Evolutionary conservation across 225 moss, liverwort and hornwort species (phyloP).

Genomic region (Thuidium tamariscinum): DNA sequence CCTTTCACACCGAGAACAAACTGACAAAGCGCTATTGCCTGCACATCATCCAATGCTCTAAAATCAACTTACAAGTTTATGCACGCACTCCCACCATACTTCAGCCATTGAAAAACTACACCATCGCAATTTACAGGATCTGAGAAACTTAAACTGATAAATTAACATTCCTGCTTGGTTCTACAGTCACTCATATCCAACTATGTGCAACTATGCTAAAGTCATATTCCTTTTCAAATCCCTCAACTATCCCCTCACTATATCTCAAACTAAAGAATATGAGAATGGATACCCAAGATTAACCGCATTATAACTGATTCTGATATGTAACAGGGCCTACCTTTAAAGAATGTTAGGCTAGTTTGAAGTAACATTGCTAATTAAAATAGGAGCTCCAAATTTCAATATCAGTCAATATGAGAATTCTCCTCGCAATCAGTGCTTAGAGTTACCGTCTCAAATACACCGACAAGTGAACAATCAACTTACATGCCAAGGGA

Average conservation of each 20-base stretch:
- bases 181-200: neutral
- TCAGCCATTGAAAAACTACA: neutral
- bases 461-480: neutral
- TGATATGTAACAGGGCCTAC: neutral
- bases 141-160: neutral
- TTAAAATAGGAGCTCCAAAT: neutral
- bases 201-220: neutral
- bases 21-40: neutral
- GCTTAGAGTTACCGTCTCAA: neutral
- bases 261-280: neutral
- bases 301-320: neutral
- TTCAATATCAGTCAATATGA: neutral
- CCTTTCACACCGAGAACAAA: neutral
- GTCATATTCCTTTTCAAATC: neutral
- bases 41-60: neutral
- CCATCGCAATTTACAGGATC: neutral
- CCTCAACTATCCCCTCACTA: neutral
- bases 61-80: neutral
- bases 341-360: neutral
- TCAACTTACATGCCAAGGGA: neutral
- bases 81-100: neutral
- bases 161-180: neutral
- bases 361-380: neutral
- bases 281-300: neutral
- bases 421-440: neutral